These are phyloP conservation scores for Dimargaris verticillata DNA, from an alignment of 192 early-diverging fungal genomes.

Conservation along the genomic window DNA sequence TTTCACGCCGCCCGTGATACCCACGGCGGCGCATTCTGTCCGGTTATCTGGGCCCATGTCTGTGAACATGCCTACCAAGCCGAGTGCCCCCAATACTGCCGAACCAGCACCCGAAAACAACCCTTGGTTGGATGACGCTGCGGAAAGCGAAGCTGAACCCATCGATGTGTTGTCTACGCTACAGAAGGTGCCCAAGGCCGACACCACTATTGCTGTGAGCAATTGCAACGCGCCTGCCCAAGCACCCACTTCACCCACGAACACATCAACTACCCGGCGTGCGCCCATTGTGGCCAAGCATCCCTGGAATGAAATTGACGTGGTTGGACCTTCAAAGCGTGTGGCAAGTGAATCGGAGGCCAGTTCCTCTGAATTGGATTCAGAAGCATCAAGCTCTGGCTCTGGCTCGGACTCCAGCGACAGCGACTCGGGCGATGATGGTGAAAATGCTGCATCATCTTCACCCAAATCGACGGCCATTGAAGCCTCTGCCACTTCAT, in stretches of 20 bases:
- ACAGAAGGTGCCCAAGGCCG: background rate
- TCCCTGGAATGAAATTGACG: background rate
- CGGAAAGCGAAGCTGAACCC: background rate
- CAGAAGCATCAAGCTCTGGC: too few species aligned
- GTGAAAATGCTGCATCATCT: background rate
- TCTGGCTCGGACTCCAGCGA: background rate
- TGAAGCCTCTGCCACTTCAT: background rate
- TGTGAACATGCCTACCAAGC: background rate
- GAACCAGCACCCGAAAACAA: constrained; percentile 1
- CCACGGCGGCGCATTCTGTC: background rate
- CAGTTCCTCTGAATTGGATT: too few species aligned
- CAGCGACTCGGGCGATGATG: background rate
- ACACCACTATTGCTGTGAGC: background rate
- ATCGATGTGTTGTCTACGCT: background rate
- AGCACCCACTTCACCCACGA: background rate
- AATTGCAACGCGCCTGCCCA: background rate
- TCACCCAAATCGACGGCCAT: background rate
- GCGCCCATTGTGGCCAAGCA: background rate
- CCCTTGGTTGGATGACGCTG: background rate
- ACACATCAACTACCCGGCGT: background rate
- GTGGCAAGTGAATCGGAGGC: too few species aligned
- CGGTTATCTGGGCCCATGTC: background rate
- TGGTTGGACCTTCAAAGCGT: too few species aligned
- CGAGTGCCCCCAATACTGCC: background rate
- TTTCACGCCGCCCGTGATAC: background rate